Conservation (phyloP, 768 basidiomycete genomes). For the Boletus insuetus region DNA sequence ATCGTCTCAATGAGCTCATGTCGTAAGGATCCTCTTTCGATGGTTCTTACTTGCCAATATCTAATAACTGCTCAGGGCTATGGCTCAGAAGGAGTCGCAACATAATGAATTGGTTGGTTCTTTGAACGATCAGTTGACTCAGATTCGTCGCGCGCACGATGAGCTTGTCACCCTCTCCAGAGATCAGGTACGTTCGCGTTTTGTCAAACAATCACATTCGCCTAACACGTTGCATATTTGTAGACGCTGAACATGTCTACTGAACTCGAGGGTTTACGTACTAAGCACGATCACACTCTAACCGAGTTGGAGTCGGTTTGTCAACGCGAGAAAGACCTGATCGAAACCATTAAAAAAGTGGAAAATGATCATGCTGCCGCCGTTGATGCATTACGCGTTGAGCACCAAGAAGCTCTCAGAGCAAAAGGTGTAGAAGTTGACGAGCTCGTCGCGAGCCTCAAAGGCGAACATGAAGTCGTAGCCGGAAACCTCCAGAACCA, state of each 20-base stretch:
- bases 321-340: slow-evolving; percentile 54
- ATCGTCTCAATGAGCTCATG: slow-evolving; percentile 89
- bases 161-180: slow-evolving; percentile 77
- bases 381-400: slow-evolving; percentile 44
- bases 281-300: slow-evolving; percentile 55
- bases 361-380: slow-evolving; percentile 48
- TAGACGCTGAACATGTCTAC: slow-evolving; percentile 85
- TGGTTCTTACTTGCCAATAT: slow-evolving; percentile 4
- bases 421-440: slow-evolving; percentile 43
- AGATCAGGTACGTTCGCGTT: slow-evolving; percentile 63
- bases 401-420: slow-evolving; percentile 44
- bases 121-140: slow-evolving; percentile 62
- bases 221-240: neutral
- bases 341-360: slow-evolving; percentile 47
- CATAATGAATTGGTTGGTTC: slow-evolving; percentile 80
- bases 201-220: neutral
- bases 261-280: slow-evolving; percentile 74
- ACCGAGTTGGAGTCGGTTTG: slow-evolving; percentile 52
- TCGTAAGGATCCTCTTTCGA: slow-evolving; percentile 48
- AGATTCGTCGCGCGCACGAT: slow-evolving; percentile 77
- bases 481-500: slow-evolving; percentile 41
- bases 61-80: slow-evolving; percentile 56
- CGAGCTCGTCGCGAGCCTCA: slow-evolving; percentile 42
- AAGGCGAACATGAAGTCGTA: slow-evolving; percentile 46
- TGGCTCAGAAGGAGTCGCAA: slow-evolving; percentile 94